These are phyloP conservation scores for Dorcoceras hygrometricum DNA, from an alignment of 257 asterid species.

Conservation along the genomic window DNA sequence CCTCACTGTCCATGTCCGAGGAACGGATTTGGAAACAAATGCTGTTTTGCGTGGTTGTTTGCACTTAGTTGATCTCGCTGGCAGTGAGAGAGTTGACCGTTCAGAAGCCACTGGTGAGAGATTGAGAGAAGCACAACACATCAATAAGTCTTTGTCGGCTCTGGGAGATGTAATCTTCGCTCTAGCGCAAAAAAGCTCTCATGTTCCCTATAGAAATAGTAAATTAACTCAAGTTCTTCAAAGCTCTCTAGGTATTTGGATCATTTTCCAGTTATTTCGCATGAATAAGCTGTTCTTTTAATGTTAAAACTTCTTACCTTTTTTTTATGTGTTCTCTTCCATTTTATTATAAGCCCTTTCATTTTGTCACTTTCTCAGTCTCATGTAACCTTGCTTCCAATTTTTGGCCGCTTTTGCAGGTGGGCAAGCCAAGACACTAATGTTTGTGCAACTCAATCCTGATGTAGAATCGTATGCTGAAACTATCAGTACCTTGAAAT, in stretches of 20 bases:
- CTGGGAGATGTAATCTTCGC: slow-evolving; percentile 97
- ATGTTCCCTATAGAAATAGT: slow-evolving; percentile 95
- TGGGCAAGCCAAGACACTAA: slow-evolving; percentile 95
- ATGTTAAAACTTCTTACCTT: slow-evolving; percentile 1
- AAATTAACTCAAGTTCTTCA: slow-evolving; percentile 98
- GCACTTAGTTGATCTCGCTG: slow-evolving; percentile 97
- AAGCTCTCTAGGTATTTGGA: slow-evolving; percentile 72
- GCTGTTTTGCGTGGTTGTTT: slow-evolving; percentile 78
- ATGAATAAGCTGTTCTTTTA: slow-evolving; percentile 9
- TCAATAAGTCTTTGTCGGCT: slow-evolving; percentile 91
- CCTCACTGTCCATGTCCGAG: slow-evolving; percentile 89
- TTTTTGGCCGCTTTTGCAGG: slow-evolving; percentile 41
- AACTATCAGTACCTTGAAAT: slow-evolving; percentile 84
- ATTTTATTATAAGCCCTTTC: slow-evolving; percentile 6
- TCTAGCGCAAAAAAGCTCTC: slow-evolving; percentile 81
- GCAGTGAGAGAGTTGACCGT: slow-evolving; percentile 95
- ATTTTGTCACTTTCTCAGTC: slow-evolving; percentile 4
- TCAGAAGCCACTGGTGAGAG: slow-evolving; percentile 95
- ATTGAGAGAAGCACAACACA: slow-evolving; percentile 92
- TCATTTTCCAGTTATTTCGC: slow-evolving; percentile 18
- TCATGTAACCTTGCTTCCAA: slow-evolving; percentile 9
- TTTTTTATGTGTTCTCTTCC: slow-evolving; percentile 8
- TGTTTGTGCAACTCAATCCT: slow-evolving; percentile 96
- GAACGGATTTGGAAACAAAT: slow-evolving; percentile 81
- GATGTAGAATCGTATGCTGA: slow-evolving; percentile 88